phyloP scores from a whole-genome alignment of 768 basidiomycete genomes.

The Tricholoma terreum region DNA sequence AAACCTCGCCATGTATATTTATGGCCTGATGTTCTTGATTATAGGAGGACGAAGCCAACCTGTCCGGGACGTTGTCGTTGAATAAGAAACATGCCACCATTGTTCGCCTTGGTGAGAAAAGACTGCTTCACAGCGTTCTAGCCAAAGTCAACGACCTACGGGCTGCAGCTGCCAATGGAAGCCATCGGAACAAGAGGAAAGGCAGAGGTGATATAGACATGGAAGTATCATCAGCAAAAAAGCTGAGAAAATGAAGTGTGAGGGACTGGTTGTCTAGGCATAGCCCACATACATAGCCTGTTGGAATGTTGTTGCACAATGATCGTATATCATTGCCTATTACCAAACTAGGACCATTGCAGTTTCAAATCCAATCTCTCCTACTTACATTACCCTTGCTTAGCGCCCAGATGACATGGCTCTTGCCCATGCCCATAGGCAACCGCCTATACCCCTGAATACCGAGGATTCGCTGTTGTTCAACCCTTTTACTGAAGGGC shows the following conservation, averaged over 20 bases:
- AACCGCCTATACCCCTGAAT: constrained; percentile 9
- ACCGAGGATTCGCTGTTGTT: constrained; percentile 7
- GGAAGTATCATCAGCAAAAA: constrained; percentile 10
- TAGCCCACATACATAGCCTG: too few species aligned
- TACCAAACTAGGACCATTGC: too few species aligned
- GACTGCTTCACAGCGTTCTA: constrained; percentile 44
- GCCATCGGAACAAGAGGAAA: constrained; percentile 10
- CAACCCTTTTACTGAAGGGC: constrained; percentile 12
- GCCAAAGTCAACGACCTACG: constrained; percentile 17
- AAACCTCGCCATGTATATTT: neutral
- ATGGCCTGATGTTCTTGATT: neutral
- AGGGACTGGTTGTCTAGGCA: neutral
- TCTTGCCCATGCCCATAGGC: constrained; percentile 8
- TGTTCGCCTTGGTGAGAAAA: constrained; percentile 80
- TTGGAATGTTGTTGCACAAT: too few species aligned
- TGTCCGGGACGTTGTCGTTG: constrained; percentile 35
- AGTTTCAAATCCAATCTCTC: neutral
- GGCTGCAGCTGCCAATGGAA: neutral
- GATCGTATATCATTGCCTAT: too few species aligned
- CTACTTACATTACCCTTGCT: too few species aligned
- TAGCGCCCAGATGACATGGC: constrained; percentile 17
- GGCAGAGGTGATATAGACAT: constrained; percentile 7
- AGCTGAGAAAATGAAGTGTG: constrained; percentile 6
- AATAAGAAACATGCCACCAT: constrained; percentile 62
- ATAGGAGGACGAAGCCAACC: constrained; percentile 50